Percentiles rank a stretch among this genome's conserved stretches.
Conservation (phyloP, 2,329 filamentous ascomycete species). For the Penicillium rolfsii region DNA sequence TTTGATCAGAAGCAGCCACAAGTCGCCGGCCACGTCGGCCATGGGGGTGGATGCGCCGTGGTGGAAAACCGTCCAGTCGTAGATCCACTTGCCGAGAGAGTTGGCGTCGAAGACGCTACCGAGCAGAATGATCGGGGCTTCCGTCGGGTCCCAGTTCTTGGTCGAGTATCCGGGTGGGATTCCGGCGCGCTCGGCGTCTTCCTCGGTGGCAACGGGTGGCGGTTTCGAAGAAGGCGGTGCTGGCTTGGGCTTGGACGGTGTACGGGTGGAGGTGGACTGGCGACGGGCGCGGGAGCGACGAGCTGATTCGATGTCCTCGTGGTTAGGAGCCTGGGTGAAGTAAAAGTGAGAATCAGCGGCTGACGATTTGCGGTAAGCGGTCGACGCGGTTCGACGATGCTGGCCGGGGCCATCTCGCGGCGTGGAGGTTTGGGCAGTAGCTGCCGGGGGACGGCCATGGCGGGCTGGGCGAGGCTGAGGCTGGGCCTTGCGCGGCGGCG, state of each 20-base stretch:
- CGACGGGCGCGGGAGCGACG: constrained; percentile 56
- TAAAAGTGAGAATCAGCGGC: constrained; percentile 57
- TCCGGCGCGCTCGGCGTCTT: constrained; percentile 64
- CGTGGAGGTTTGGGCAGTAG: constrained; percentile 14
- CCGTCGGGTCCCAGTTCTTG: constrained; percentile 97
- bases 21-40: constrained; percentile 86
- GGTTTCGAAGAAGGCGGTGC: constrained; percentile 38
- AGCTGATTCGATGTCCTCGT: constrained; percentile 57
- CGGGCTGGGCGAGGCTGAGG: constrained; percentile 36
- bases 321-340: constrained; percentile 58
- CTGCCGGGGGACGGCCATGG: constrained; percentile 28
- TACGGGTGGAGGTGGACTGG: constrained; percentile 57
- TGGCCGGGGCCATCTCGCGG: constrained; percentile 29
- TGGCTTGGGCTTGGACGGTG: constrained; percentile 49
- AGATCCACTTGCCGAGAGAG: constrained; percentile 98
- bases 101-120: constrained; percentile 97
- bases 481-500: background rate
- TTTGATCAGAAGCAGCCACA: constrained; percentile 94
- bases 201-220: constrained; percentile 62
- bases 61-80: constrained; percentile 96
- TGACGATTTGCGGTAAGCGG: constrained; percentile 47
- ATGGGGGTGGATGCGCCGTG: constrained; percentile 81
- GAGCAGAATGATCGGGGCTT: constrained; percentile 90
- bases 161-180: constrained; percentile 90
- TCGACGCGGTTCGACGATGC: constrained; percentile 33